Evolutionary conservation across 2,329 filamentous ascomycete species (phyloP), one percentile per base, ranked within the genome.

Genomic region (Passalora sequoiae): DNA sequence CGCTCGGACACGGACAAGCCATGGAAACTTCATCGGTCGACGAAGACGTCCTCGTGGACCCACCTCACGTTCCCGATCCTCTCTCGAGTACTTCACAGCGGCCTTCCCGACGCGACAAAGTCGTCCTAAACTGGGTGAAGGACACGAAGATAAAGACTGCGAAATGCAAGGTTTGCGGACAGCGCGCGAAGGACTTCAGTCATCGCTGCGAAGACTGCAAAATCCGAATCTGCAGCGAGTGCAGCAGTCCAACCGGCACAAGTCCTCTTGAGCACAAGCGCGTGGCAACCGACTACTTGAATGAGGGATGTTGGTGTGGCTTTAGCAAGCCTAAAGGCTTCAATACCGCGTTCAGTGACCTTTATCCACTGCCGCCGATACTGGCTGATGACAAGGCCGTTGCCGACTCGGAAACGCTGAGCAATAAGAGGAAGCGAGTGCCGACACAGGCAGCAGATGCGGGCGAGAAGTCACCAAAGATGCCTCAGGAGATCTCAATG

Each of bases 91-190:
- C n/a, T n/a, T n/a, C n/a, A n/a, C n/a, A n/a, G n/a, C n/a, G n/a
- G n/a, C n/a, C n/a, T n/a, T n/a, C n/a, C n/a, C n/a, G n/a, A n/a
- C n/a, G n/a, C n/a, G n/a, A n/a, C n/a, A n/a, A n/a, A n/a, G n/a
- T n/a, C n/a, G n/a, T n/a, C n/a, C n/a, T 30, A n/a, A 6, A 15
- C 12, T 30, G n/a, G 28, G 30, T 10, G 30, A 33, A 33, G 15
- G 15, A 33, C 10, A 33, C 7, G 20, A 46, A 45, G 20, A 46
- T 47, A 30, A 51, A 51, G 33, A 57, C 56, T 13, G 43, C 44
- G 24, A 57, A 57, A 31, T 58, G 56, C 46, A 45, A 46, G 24
- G 24, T 51, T 24, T 58, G 56, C 40, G 31, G 38, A 22, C 13
- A 44, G 22, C 44, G 46, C 7, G 41, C 54, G 20, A 49, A 46